Evolutionary conservation across 805 yeast genomes (phyloP).

Genomic region (Saitoella complicata): DNA sequence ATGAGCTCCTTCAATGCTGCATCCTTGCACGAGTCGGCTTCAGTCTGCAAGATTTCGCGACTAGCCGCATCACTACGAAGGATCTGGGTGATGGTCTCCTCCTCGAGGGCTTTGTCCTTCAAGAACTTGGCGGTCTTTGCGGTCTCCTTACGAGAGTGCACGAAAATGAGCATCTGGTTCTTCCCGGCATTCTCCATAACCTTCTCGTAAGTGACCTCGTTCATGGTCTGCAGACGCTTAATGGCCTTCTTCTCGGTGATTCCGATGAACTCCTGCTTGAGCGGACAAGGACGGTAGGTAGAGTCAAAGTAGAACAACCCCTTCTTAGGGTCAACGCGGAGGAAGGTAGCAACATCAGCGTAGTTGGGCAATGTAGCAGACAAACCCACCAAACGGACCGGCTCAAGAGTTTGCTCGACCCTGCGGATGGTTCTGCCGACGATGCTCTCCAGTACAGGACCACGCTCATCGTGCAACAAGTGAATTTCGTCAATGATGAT

Average conservation of each 20-base stretch:
- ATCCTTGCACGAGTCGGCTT: slow-evolving; percentile 40
- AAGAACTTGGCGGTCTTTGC: slow-evolving; percentile 65
- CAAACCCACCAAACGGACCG: slow-evolving; percentile 61
- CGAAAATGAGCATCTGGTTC: slow-evolving; percentile 77
- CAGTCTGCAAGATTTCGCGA: slow-evolving; percentile 48
- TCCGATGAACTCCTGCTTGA: slow-evolving; percentile 77
- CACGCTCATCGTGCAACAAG: slow-evolving; percentile 82
- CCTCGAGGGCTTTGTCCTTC: slow-evolving; percentile 42
- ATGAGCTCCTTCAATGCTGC: slow-evolving; percentile 41
- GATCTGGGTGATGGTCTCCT: slow-evolving; percentile 31
- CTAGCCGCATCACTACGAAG: slow-evolving; percentile 37
- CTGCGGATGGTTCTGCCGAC: slow-evolving; percentile 56
- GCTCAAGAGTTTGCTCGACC: slow-evolving; percentile 27
- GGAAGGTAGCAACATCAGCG: slow-evolving; percentile 66
- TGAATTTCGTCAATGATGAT: slow-evolving; percentile 86
- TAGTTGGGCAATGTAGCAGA: slow-evolving; percentile 46
- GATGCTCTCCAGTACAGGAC: slow-evolving; percentile 81
- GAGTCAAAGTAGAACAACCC: slow-evolving; percentile 74
- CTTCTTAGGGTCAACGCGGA: slow-evolving; percentile 77
- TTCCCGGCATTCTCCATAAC: slow-evolving; percentile 45
- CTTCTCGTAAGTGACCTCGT: slow-evolving; percentile 78
- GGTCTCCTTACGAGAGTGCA: slow-evolving; percentile 88
- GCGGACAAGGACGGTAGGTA: slow-evolving; percentile 78
- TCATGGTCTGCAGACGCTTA: slow-evolving; percentile 65
- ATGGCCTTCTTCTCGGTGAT: slow-evolving; percentile 69